Percentiles rank a stretch among this genome's conserved stretches.
phyloP scores from a whole-genome alignment of 768 basidiomycete species.

The Hortiboletus campestris region DNA sequence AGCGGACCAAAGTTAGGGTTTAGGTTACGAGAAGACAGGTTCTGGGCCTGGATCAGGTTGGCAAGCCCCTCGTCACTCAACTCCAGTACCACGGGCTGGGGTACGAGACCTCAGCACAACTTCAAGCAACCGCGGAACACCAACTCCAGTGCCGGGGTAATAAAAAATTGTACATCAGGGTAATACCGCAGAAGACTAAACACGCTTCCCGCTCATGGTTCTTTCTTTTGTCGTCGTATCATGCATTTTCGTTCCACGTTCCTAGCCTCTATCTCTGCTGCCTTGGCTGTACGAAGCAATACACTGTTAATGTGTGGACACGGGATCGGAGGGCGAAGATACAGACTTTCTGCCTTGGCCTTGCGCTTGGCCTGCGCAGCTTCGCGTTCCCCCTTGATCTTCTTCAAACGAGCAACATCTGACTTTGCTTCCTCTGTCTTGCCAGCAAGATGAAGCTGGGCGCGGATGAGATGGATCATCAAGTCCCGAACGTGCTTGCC shows the following conservation, averaged over 20 bases:
- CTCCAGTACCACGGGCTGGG: too few species aligned
- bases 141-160: background rate
- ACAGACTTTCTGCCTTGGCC: conserved; percentile 82
- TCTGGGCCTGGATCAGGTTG: too few species aligned
- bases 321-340: background rate
- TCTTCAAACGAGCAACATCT: conserved; percentile 84
- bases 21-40: too few species aligned
- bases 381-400: conserved; percentile 86
- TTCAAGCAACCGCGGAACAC: background rate
- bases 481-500: conserved; percentile 7
- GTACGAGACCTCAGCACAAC: background rate
- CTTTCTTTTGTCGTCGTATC: too few species aligned
- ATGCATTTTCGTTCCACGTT: too few species aligned
- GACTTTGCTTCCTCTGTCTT: conserved; percentile 90
- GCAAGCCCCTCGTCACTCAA: background rate
- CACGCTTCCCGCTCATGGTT: conserved; percentile 24
- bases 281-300: conserved; percentile 48
- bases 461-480: background rate
- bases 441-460: conserved; percentile 68
- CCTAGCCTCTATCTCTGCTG: conserved; percentile 61
- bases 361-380: conserved; percentile 83
- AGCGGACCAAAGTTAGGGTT: conserved; percentile 39
- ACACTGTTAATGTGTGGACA: background rate
- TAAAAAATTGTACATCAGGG: conserved; percentile 1
- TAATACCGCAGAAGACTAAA: conserved; percentile 35